Percentiles rank a stretch among this genome's conserved stretches.
Conservation (phyloP, 2,329 filamentous ascomycete genomes). For the Keithomyces neogunnii region DNA sequence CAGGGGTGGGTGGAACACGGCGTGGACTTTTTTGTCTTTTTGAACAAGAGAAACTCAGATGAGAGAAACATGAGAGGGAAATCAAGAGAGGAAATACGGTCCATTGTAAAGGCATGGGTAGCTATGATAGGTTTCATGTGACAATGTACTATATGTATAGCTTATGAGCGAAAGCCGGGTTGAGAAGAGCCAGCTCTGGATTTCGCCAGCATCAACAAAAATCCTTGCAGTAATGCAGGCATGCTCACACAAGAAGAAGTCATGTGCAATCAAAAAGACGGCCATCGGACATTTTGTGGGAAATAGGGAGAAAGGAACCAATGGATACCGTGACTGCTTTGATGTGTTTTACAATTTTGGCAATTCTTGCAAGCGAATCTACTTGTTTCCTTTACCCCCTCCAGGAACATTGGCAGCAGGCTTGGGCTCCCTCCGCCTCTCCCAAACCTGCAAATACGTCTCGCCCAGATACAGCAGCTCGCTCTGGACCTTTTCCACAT, state of each 20-base stretch:
- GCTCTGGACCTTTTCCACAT: conserved; percentile 79
- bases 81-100: not conserved
- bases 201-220: not conserved
- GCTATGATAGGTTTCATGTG: not conserved
- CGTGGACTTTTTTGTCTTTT: not conserved
- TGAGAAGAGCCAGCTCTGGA: not conserved
- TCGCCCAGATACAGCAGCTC: conserved; percentile 90
- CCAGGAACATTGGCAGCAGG: conserved; percentile 1
- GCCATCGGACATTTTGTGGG: not conserved
- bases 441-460: conserved; percentile 95
- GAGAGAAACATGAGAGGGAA: not conserved
- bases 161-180: not conserved
- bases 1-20: not conserved
- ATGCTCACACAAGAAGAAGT: not conserved
- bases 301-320: not conserved
- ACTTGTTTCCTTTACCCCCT: conserved; percentile 15
- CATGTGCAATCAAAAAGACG: not conserved
- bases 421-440: conserved; percentile 57
- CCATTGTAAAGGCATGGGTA: not conserved
- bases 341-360: too few species aligned
- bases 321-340: too few species aligned
- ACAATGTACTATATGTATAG: conserved; percentile 7
- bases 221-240: not conserved
- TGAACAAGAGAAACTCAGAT: not conserved
- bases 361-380: not conserved